phyloP scores from a whole-genome alignment of 495 filamentous ascomycete genomes.

The Tuber magnatum region DNA sequence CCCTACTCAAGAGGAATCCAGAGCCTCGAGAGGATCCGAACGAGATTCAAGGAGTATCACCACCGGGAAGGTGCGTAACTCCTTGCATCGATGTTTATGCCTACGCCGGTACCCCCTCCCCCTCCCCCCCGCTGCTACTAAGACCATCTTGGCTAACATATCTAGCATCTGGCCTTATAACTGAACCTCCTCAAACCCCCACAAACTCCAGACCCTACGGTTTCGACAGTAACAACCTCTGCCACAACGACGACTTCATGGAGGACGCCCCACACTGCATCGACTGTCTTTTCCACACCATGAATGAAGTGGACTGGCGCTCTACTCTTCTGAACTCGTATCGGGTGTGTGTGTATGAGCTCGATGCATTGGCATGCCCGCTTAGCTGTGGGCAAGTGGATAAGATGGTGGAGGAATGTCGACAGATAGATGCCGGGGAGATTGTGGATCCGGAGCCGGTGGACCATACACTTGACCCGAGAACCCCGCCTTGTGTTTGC shows the following conservation, averaged over 20 bases:
- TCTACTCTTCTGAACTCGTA: conserved; percentile 4
- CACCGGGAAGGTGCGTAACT: not conserved
- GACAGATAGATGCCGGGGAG: conserved; percentile 6
- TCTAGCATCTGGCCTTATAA: not conserved
- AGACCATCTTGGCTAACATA: not conserved
- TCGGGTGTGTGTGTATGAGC: conserved; percentile 5
- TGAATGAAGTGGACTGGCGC: conserved; percentile 8
- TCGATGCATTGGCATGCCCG: conserved; percentile 8
- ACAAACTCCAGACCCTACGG: conserved; percentile 3
- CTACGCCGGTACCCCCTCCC: not conserved
- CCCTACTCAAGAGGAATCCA: not conserved
- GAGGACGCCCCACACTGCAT: conserved; percentile 21
- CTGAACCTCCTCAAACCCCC: not conserved
- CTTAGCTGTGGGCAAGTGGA: not conserved
- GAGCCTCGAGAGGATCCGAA: not conserved
- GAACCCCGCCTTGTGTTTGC: not conserved
- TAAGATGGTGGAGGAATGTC: conserved; percentile 1
- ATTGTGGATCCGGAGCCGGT: conserved; percentile 1
- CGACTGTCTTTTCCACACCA: conserved; percentile 20
- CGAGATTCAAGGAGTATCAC: not conserved
- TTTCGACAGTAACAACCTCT: conserved; percentile 16
- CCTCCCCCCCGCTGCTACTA: not conserved
- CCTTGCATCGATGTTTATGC: not conserved
- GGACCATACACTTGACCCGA: not conserved
- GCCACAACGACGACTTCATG: conserved; percentile 12